These are phyloP conservation scores for Tetracladium marchalianum DNA, from an alignment of 495 filamentous ascomycete species.

Conservation along the genomic window DNA sequence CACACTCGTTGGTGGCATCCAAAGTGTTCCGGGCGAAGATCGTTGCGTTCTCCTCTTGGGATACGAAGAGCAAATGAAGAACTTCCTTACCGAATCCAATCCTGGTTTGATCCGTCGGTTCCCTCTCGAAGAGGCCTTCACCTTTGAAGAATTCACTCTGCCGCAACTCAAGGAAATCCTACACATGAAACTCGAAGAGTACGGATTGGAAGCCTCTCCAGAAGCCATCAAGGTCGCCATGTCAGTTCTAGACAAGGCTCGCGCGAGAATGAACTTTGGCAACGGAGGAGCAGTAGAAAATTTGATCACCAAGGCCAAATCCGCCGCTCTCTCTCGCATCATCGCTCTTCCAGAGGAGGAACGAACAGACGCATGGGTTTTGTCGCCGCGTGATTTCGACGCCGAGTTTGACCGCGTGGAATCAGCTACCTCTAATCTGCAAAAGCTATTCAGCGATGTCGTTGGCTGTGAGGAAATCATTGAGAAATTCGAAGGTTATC, in stretches of 20 bases:
- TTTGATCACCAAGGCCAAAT: conserved; percentile 15
- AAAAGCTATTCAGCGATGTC: conserved; percentile 48
- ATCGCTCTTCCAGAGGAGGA: conserved; percentile 12
- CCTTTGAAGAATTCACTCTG: conserved; percentile 59
- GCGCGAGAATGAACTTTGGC: conserved; percentile 39
- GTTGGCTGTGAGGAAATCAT: conserved; percentile 58
- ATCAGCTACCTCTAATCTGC: conserved; percentile 36
- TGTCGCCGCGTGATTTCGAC: conserved; percentile 62
- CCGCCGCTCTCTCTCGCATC: conserved; percentile 3
- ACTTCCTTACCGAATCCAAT: conserved; percentile 73
- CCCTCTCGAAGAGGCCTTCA: conserved; percentile 50
- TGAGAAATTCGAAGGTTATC: conserved; percentile 47
- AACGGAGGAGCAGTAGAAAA: conserved; percentile 40
- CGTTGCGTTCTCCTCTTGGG: conserved; percentile 70
- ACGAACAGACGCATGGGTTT: conserved; percentile 4
- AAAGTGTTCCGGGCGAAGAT: conserved; percentile 64
- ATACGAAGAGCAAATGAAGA: conserved; percentile 62
- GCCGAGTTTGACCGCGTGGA: conserved; percentile 48
- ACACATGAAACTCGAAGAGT: conserved; percentile 42
- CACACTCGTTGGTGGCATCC: conserved; percentile 75
- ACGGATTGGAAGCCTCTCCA: conserved; percentile 31
- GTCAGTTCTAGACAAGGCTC: conserved; percentile 29
- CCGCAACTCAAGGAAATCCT: conserved; percentile 47
- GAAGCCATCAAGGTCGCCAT: conserved; percentile 29
- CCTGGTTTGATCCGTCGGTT: conserved; percentile 64